A percentile compares a stretch with the other conserved stretches of the same genome.
phyloP scores from a whole-genome alignment of 768 basidiomycete genomes.

The Phanerochaete sordida region DNA sequence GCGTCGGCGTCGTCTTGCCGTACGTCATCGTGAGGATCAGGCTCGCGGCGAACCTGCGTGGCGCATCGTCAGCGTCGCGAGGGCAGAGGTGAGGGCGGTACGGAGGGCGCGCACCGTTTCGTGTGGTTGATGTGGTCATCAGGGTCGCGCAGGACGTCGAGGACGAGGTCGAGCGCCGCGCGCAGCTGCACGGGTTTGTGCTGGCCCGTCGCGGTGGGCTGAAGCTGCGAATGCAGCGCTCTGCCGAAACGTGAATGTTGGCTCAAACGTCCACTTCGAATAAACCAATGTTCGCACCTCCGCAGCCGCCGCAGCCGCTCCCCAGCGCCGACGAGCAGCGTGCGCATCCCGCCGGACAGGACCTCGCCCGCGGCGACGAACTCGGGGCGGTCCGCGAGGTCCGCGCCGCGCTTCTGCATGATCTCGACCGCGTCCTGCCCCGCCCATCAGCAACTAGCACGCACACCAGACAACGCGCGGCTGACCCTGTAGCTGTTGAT shows the following conservation, averaged over 20 bases:
- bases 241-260: constrained; percentile 20
- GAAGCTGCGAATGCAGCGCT: constrained; percentile 31
- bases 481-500: constrained; percentile 6
- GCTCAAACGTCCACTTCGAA: neutral
- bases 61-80: neutral
- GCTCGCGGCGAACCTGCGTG: constrained; percentile 34
- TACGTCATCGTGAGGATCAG: constrained; percentile 37
- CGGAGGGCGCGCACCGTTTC: constrained; percentile 21
- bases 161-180: constrained; percentile 30
- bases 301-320: constrained; percentile 29
- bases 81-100: neutral
- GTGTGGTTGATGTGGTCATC: constrained; percentile 30
- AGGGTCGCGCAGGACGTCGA: constrained; percentile 33
- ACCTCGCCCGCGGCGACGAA: constrained; percentile 32
- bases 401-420: constrained; percentile 35
- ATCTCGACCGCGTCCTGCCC: constrained; percentile 34
- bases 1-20: constrained; percentile 35
- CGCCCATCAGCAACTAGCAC: neutral
- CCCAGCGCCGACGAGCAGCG: constrained; percentile 24
- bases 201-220: constrained; percentile 27
- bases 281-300: constrained; percentile 11
- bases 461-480: neutral
- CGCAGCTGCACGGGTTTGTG: constrained; percentile 32
- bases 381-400: constrained; percentile 33
- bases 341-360: constrained; percentile 31